Percentiles rank a stretch among this genome's conserved stretches.
Evolutionary conservation across 2,329 filamentous ascomycete species (phyloP).

Genomic region (Aspergillus jensenii): DNA sequence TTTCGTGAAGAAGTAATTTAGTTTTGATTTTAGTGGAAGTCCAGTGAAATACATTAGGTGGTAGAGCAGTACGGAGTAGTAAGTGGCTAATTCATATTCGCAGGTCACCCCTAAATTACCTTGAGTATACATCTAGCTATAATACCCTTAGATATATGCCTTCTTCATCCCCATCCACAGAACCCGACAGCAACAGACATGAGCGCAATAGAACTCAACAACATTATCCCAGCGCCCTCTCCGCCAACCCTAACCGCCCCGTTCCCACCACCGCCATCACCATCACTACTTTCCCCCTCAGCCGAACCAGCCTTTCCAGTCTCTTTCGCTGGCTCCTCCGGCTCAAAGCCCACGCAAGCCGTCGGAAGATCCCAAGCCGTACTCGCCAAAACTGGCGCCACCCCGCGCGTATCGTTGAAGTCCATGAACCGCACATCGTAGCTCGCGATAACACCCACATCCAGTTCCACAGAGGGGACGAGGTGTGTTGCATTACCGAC

Average conservation of each 20-base stretch:
- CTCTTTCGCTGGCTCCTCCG: background rate
- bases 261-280: background rate
- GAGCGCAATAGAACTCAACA: background rate
- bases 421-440: conserved; percentile 15
- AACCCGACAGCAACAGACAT: background rate
- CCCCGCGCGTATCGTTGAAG: background rate
- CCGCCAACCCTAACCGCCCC: background rate
- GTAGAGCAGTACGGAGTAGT: too few relatives aligned
- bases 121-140: too few relatives aligned
- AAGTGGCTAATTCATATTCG: too few relatives aligned
- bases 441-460: conserved; percentile 17
- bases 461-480: conserved; percentile 19
- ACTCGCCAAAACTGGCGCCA: conserved; percentile 7
- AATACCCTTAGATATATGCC: too few relatives aligned
- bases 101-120: too few relatives aligned
- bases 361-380: conserved; percentile 18
- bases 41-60: too few relatives aligned
- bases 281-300: background rate
- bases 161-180: background rate
- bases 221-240: background rate
- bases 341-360: conserved; percentile 20
- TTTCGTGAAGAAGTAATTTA: too few relatives aligned
- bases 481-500: conserved; percentile 18
- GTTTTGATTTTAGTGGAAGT: too few relatives aligned
- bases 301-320: background rate